Evolutionary conservation across 371 early-diverging fungal genomes (phyloP), one percentile per base, ranked within the genome.

Genomic region (Haplosporangium sp.): DNA sequence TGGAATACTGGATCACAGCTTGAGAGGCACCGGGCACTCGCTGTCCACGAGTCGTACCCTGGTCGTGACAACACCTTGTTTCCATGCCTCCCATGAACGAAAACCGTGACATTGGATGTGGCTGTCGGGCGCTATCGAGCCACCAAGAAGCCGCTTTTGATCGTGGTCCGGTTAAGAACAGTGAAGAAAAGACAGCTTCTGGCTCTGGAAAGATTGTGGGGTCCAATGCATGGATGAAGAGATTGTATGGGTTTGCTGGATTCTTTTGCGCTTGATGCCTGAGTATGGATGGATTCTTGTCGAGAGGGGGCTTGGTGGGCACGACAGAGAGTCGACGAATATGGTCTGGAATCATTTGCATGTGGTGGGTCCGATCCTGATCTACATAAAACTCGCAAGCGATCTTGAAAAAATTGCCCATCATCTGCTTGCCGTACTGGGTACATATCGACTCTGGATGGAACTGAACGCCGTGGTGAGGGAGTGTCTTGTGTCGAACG

Each of bases 371-470:
- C 7, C 53, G 59, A 21, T 59, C 29, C 36, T 72, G 62, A 38
- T 62, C 41, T 9, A 67, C 50, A 61, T 83, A 85, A 84, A 85
- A 89, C 18, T 74, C 37, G 4, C 40, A 41, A 0, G 94, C 84
- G 56, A 93, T 77, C 1, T 56, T 41, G 50, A 83, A 74, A 82
- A 98, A 97, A 82, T 96, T 98, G 12, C 57, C 14, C 47, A 96
- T 74, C 81, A 98, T 83, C 13, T 69, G 75, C 12, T 67, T 54
- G 2, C 98, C 98, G 69, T 87, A 74, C 65, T 94, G 92, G 0
- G 96, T 93, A 40, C 93, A 93, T 12, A 98, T 92, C 8, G 96
- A 96, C 83, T 98, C 99, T 8, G 99, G 99, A 81, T 98, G 99
- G 73, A 96, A 98, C 72, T 98, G 98, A 37, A 98, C 96, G 9